These are phyloP conservation scores for Fusarium stilboides DNA, from an alignment of 2,329 filamentous ascomycete genomes.

Conservation along the genomic window DNA sequence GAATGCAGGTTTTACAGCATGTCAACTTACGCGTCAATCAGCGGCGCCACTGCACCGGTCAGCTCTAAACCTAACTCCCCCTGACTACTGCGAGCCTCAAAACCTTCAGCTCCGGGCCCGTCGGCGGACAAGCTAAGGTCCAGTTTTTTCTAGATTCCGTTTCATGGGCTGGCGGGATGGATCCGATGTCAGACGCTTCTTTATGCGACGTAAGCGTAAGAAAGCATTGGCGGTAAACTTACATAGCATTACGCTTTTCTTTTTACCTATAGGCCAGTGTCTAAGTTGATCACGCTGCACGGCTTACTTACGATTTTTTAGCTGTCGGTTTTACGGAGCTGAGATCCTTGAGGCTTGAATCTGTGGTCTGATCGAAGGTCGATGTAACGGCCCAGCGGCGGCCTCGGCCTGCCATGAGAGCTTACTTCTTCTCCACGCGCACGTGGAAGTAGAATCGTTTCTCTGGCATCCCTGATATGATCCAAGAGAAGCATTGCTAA, in stretches of 20 bases:
- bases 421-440: constrained; percentile 1
- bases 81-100: constrained; percentile 38
- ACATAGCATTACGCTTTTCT: not conserved
- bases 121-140: not conserved
- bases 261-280: not conserved
- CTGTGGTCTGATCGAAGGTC: constrained; percentile 19
- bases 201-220: constrained; percentile 10
- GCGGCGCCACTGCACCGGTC: constrained; percentile 17
- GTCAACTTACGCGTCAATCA: constrained; percentile 37
- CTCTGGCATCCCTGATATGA: constrained; percentile 2
- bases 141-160: constrained; percentile 25
- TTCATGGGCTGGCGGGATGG: not conserved
- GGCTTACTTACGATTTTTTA: not conserved
- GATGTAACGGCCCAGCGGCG: constrained; percentile 2
- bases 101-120: constrained; percentile 23
- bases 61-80: constrained; percentile 17
- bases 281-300: not conserved
- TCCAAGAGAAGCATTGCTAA: not conserved
- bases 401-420: no score
- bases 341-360: constrained; percentile 1
- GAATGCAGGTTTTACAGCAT: not conserved
- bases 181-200: not conserved
- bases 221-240: constrained; percentile 7
- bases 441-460: constrained; percentile 1
- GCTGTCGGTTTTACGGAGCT: not conserved